Evolutionary conservation across 2,329 filamentous ascomycete species (phyloP).

Genomic region (Sarocladium oryzae): DNA sequence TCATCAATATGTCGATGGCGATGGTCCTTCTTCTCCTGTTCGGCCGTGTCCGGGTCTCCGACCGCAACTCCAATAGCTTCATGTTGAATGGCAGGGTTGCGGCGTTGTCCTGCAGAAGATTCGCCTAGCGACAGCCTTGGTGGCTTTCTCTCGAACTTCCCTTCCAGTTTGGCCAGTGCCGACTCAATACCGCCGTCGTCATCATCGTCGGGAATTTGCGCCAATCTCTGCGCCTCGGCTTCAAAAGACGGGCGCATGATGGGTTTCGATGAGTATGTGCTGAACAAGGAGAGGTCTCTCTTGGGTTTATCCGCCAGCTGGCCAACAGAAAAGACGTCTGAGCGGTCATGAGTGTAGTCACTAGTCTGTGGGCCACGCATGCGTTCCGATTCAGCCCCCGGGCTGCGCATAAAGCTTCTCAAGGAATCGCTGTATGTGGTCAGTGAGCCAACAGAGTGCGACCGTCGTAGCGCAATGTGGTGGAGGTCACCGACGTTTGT

Average conservation of each 20-base stretch:
- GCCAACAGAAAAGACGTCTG: conserved; percentile 50
- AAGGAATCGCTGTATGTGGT: conserved; percentile 56
- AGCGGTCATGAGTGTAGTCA: conserved; percentile 21
- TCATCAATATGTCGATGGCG: conserved; percentile 39
- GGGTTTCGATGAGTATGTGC: conserved; percentile 56
- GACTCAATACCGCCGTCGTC: conserved; percentile 85
- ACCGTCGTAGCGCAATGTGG: conserved; percentile 39
- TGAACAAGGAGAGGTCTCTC: conserved; percentile 47
- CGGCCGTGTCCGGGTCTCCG: conserved; percentile 19
- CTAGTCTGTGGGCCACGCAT: conserved; percentile 5
- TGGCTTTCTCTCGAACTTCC: conserved; percentile 61
- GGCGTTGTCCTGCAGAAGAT: not conserved
- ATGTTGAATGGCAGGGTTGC: conserved; percentile 8
- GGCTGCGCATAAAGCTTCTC: conserved; percentile 46
- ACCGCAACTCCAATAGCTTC: conserved; percentile 13
- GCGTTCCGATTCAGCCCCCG: conserved; percentile 18
- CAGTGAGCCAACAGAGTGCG: conserved; percentile 53
- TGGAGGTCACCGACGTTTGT: conserved; percentile 59
- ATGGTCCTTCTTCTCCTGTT: conserved; percentile 38
- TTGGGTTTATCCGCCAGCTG: conserved; percentile 48
- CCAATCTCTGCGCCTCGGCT: conserved; percentile 77
- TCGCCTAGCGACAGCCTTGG: conserved; percentile 34
- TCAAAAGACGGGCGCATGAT: conserved; percentile 74
- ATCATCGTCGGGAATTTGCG: conserved; percentile 76
- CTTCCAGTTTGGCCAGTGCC: conserved; percentile 87